A percentile compares a stretch with the other conserved stretches of the same genome.
Conservation (phyloP, 495 filamentous ascomycete genomes). For the Xeromyces bisporus region DNA sequence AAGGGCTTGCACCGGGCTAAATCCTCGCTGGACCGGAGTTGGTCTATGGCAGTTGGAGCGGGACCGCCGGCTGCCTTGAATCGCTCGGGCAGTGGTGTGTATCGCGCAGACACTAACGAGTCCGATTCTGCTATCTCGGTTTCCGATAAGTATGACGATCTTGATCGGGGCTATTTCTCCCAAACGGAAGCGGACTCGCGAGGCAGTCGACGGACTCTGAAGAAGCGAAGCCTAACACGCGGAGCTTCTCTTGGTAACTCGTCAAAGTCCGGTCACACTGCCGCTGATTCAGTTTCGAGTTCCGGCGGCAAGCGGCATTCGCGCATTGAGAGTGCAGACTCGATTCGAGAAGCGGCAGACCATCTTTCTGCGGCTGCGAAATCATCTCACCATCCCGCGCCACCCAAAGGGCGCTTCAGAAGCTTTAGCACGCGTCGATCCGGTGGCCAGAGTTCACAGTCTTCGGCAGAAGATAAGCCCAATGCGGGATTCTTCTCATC, state of each 20-base stretch:
- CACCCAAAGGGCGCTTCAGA: conserved; percentile 26
- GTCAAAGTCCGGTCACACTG: conserved; percentile 52
- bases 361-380: conserved; percentile 28
- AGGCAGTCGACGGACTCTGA: conserved; percentile 52
- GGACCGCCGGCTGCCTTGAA: conserved; percentile 14
- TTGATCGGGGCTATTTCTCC: conserved; percentile 90
- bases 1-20: conserved; percentile 49
- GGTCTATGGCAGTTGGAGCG: conserved; percentile 54
- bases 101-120: conserved; percentile 10
- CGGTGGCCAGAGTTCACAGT: conserved; percentile 23
- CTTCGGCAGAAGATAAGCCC: conserved; percentile 33
- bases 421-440: conserved; percentile 27
- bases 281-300: conserved; percentile 48
- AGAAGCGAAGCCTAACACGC: conserved; percentile 61
- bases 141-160: conserved; percentile 30
- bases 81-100: conserved; percentile 6
- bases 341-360: conserved; percentile 27
- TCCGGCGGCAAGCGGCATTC: conserved; percentile 54
- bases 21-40: conserved; percentile 76
- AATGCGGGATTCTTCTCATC: conserved; percentile 33
- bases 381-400: conserved; percentile 43
- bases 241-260: conserved; percentile 37
- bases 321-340: conserved; percentile 57
- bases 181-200: conserved; percentile 68
- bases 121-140: conserved; percentile 14